Evolutionary conservation across 2,329 filamentous ascomycete species (phyloP), one percentile per base, ranked within the genome.

Genomic region (Cryphonectria carpinicola): DNA sequence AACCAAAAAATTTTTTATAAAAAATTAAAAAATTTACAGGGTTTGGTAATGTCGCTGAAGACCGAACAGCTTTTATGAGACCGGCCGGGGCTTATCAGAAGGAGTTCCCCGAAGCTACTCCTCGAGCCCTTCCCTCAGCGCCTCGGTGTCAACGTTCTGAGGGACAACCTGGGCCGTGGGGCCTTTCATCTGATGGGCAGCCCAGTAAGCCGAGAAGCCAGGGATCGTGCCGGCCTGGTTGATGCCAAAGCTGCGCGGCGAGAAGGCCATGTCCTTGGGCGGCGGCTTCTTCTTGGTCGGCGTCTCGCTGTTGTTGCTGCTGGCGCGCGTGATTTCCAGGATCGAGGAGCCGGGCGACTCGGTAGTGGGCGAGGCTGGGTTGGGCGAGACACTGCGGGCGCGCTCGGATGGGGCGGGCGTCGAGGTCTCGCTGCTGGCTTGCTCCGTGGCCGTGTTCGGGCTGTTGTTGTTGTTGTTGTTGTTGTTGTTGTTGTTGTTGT

Each of bases 221-320:
- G 92, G 88, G 60, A 96, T 91, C 0, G 89, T 85, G 0, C 93
- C 93, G 1, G 88, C 86, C 77, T 95, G 93, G 76, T 96, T 96
- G 77, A 96, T 93, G 0, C 93, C 93, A 46, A 69, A 72, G 25
- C 56, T 72, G 3, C 71, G 71, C 39, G 71, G 66, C 4, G 71
- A 72, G 37, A 71, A 69, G 5, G 69, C 58, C 28, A 66, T 28
- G 17, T 71, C 66, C 62, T 69, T 71, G 28, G 62, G 62, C n/a
- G 66, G 49, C 25, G 58, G 35, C 58, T 58, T 66, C 62, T 66
- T 67, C 52, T 64, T 72, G 10, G 52, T 65, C 7, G 62, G 39
- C 14, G 32, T 65, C 19, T 65, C 52, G 8, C 61, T 60, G 41
- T 41, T 64, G 54, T 41, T 64, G 54, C 39, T 64, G 54, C 39